Base-by-base conservation (phyloP, 352 stramenopile genomes). In the Globisporangium cystogenes region DNA sequence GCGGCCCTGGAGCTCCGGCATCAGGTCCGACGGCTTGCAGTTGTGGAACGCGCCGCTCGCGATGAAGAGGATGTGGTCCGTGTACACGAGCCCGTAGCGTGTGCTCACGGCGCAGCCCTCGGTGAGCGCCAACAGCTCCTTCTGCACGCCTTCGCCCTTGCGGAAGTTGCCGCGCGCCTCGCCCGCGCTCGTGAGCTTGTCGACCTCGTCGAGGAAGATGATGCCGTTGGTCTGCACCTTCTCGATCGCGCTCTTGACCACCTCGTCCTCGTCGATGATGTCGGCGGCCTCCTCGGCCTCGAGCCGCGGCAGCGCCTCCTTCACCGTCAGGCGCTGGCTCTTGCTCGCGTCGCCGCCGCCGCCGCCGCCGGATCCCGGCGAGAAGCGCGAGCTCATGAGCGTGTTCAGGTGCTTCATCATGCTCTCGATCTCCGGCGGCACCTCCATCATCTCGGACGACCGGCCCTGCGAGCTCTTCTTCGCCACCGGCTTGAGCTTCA, bases 151-250 rank as follows among this genome's bases (percentile, higher is more conserved):
- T 68, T 99, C 97, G 21, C 94, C 93, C 55, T 93, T 93, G 52
- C 79, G 77, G 59, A 76, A 90, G 58, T 76, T 97, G 26, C 90
- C 90, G n/a, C 88, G 77, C 48, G 85, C 77, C 48, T 98, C 93
- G 48, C 90, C 82, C 24, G 82, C 70, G 41, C 77, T 93, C 40
- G 96, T 96, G 46, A 99, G 96, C 74, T 99, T 99, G 74, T 99
- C 97, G 50, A 99, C 98, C 69, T 99, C 97, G 75, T 99, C 97
- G 53, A 99, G 96, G 64, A 99, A 99, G 24, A 99, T 96, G 68
- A 99, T 99, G 24, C 97, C 97, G 58, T 95, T 97, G 71, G 99
- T 87, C 72, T 99, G 95, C 43, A 98, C 96, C 53, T 85, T 87
- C 53, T 90, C 77, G 42, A 93, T 61, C 5, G 82, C 82, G 6